Evolutionary conservation across 2,329 filamentous ascomycete genomes (phyloP).

Genomic region (Whalleya microplaca): DNA sequence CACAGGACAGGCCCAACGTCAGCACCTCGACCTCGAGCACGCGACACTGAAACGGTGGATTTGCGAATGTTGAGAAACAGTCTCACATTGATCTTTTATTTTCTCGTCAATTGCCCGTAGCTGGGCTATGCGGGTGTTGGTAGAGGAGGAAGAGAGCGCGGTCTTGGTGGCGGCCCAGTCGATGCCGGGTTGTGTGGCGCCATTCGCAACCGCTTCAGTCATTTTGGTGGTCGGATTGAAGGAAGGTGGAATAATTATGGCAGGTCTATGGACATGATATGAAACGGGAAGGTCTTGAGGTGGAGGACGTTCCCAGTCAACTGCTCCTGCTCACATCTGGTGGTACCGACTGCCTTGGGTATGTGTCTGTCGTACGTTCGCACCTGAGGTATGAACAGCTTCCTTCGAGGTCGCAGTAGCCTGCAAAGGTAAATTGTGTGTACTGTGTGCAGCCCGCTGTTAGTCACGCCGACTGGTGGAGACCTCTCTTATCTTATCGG

Average conservation of each 20-base stretch:
- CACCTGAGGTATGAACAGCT: no score
- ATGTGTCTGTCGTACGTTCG: no score
- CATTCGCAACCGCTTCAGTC: slow-evolving; percentile 53
- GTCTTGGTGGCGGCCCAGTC: slow-evolving; percentile 54
- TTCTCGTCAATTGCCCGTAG: slow-evolving; percentile 61
- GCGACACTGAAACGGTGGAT: slow-evolving; percentile 27
- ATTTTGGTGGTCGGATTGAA: slow-evolving; percentile 46
- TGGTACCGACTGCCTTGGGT: no score
- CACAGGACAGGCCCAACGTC: slow-evolving; percentile 7
- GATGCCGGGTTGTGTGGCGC: slow-evolving; percentile 44
- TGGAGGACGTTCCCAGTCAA: not conserved
- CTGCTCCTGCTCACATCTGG: not conserved
- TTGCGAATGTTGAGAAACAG: not conserved
- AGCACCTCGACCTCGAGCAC: slow-evolving; percentile 6
- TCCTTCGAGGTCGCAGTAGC: no score
- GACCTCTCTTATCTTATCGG: slow-evolving; percentile 24
- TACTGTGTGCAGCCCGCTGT: no score
- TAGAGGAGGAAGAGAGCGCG: slow-evolving; percentile 66
- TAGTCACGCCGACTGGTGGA: slow-evolving; percentile 5
- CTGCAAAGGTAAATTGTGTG: no score
- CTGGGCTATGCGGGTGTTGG: slow-evolving; percentile 56
- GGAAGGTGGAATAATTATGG: no score
- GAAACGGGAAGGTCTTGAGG: not conserved
- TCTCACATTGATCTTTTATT: slow-evolving; percentile 41
- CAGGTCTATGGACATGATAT: slow-evolving; percentile 43